Conservation (phyloP, 2,329 filamentous ascomycete species). For the Pyrenophora graminea region DNA sequence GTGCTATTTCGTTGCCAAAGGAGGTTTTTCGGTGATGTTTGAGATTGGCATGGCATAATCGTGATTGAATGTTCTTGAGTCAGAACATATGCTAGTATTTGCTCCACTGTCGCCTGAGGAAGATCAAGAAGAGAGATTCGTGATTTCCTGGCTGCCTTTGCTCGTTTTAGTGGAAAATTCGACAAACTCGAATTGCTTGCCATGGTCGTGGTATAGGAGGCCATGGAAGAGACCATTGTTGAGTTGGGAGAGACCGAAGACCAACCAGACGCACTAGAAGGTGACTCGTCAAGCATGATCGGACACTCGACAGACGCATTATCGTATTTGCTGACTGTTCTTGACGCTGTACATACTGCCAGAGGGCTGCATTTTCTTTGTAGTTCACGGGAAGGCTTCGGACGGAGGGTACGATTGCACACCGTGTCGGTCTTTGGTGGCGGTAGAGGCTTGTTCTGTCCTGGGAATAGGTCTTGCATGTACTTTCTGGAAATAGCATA, state of each 20-base stretch:
- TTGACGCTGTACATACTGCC: background rate
- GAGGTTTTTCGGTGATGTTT: slow-evolving; percentile 19
- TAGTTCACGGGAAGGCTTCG: background rate
- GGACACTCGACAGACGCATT: slow-evolving; percentile 2
- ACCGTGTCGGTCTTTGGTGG: background rate
- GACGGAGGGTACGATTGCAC: background rate
- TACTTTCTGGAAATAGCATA: slow-evolving; percentile 9
- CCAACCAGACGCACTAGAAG: background rate
- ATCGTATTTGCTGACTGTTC: background rate
- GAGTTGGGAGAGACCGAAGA: slow-evolving; percentile 13
- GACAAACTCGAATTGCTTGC: too few species aligned
- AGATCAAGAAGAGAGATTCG: slow-evolving; percentile 14
- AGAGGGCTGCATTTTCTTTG: background rate
- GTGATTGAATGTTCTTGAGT: slow-evolving; percentile 22
- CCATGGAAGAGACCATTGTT: slow-evolving; percentile 12
- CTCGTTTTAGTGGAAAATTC: background rate
- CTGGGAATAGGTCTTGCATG: slow-evolving; percentile 7
- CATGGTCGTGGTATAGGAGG: slow-evolving; percentile 5
- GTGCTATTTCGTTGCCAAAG: slow-evolving; percentile 23
- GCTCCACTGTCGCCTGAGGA: slow-evolving; percentile 23
- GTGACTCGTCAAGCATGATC: slow-evolving; percentile 7
- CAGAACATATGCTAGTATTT: slow-evolving; percentile 27
- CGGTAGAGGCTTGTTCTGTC: slow-evolving; percentile 13
- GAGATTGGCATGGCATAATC: slow-evolving; percentile 11
- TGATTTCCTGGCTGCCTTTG: background rate